phyloP scores from a whole-genome alignment of 75 land plant genomes.

The Ceratopteris richardii region DNA sequence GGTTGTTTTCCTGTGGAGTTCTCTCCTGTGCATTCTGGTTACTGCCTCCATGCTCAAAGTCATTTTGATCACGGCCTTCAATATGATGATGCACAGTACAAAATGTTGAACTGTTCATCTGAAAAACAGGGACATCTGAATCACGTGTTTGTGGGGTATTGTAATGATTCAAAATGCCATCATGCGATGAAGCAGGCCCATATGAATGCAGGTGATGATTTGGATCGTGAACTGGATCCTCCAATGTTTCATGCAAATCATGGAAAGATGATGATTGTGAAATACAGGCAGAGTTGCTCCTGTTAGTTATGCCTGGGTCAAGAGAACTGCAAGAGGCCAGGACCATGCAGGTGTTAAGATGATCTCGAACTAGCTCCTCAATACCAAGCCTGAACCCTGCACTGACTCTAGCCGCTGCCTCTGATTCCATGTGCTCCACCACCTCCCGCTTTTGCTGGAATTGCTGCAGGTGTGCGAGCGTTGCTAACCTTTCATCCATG shows the following conservation, averaged over 20 bases:
- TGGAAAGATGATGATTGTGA: conserved; percentile 9
- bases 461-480: conserved; percentile 39
- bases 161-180: background rate
- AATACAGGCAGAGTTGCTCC: conserved; percentile 16
- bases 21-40: background rate
- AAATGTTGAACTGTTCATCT: background rate
- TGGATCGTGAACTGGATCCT: conserved; percentile 32
- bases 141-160: background rate
- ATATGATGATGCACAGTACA: background rate
- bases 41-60: conserved; percentile 2
- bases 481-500: conserved; percentile 21
- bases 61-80: background rate
- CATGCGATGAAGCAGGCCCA: background rate
- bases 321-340: conserved; percentile 64
- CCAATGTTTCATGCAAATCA: conserved; percentile 27
- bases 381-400: conserved; percentile 58
- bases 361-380: conserved; percentile 81
- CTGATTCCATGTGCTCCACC: conserved; percentile 22
- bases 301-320: conserved; percentile 10
- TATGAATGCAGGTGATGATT: conserved; percentile 25
- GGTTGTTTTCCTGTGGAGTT: background rate
- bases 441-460: conserved; percentile 56
- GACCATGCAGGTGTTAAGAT: conserved; percentile 65
- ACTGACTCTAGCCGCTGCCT: conserved; percentile 28
- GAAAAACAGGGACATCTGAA: background rate